Conservation (phyloP, 208 protist species). For the Trypanosoma rangeli region DNA sequence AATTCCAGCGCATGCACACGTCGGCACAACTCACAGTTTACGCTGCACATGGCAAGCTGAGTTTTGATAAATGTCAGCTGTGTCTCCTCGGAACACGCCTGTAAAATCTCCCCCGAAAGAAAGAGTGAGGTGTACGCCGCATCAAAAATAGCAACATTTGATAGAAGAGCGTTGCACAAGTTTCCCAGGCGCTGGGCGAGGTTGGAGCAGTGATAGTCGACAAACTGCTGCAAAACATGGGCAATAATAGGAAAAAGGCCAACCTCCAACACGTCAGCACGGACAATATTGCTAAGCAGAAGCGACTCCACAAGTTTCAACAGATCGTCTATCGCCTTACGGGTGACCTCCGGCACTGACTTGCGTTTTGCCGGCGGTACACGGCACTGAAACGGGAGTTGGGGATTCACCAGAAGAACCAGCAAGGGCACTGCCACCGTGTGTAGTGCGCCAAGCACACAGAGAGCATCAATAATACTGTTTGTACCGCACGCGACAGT, state of each 20-base stretch:
- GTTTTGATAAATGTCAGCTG: conserved; percentile 54
- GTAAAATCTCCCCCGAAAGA: conserved; percentile 72
- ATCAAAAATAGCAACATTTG: conserved; percentile 48
- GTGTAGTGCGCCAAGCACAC: conserved; percentile 63
- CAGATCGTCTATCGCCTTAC: conserved; percentile 44
- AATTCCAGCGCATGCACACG: conserved; percentile 54
- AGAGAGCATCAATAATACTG: conserved; percentile 72
- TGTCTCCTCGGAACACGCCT: conserved; percentile 41
- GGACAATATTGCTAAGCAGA: conserved; percentile 53
- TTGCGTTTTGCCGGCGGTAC: neutral
- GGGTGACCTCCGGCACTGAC: conserved; percentile 1
- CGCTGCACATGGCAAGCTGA: conserved; percentile 37
- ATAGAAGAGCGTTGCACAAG: conserved; percentile 46
- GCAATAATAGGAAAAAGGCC: conserved; percentile 72
- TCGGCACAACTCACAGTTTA: conserved; percentile 29
- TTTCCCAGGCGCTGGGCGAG: conserved; percentile 53
- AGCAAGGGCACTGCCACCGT: conserved; percentile 74
- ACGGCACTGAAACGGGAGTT: conserved; percentile 55
- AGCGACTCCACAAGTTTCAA: conserved; percentile 63
- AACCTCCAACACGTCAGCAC: conserved; percentile 55
- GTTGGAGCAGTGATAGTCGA: conserved; percentile 12
- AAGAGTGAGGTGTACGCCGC: conserved; percentile 71
- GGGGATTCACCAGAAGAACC: conserved; percentile 59
- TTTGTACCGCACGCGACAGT: conserved; percentile 65
- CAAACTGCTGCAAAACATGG: conserved; percentile 51